Conservation (phyloP, 1,284 basidiomycete species). For the Mycena citricolor region DNA sequence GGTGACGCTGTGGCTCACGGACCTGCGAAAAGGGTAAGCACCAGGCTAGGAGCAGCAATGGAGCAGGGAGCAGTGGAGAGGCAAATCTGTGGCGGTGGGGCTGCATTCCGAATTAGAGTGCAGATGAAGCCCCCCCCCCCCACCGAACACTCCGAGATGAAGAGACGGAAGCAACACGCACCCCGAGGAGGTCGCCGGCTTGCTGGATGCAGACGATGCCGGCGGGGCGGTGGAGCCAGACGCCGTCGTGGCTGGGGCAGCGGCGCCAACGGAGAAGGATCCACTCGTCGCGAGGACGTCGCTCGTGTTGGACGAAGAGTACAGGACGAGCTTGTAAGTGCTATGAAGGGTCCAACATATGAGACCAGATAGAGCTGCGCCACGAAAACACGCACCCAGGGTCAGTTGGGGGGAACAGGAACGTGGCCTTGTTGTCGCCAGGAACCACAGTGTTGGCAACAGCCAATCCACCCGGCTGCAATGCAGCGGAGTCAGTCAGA, state of each 20-base stretch:
- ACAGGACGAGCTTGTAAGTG: neutral
- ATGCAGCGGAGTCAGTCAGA: neutral
- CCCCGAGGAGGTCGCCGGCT: neutral
- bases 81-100: no score
- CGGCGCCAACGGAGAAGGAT: neutral
- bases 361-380: neutral
- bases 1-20: neutral
- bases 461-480: slow-evolving; percentile 11
- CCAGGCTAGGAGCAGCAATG: no score
- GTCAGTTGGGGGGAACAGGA: slow-evolving; percentile 5
- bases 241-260: neutral
- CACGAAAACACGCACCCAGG: slow-evolving; percentile 10
- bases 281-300: neutral
- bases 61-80: no score
- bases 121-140: no score
- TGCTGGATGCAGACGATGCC: neutral
- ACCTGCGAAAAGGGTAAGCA: neutral
- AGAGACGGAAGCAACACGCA: slow-evolving; percentile 4
- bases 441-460: slow-evolving; percentile 1
- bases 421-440: neutral
- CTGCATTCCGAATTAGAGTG: no score
- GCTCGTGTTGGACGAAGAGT: neutral
- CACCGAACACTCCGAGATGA: no score
- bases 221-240: slow-evolving; percentile 2
- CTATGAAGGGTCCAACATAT: slow-evolving; percentile 2